Evolutionary conservation across 202 grass and related monocot genomes (phyloP), one percentile per base, ranked within the genome.

Genomic region (Carex arenaria): DNA sequence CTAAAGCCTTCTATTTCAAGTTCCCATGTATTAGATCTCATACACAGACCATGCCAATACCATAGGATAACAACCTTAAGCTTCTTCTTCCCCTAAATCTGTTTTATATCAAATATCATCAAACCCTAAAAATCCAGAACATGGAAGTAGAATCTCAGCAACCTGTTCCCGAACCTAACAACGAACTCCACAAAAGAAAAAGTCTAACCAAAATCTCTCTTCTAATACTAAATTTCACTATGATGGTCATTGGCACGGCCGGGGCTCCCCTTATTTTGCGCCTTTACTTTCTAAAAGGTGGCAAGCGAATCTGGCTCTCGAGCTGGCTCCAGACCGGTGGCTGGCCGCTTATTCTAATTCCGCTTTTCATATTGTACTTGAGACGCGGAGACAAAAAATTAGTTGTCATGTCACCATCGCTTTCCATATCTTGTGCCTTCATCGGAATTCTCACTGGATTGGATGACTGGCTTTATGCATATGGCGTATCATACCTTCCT

Each of bases 231-330:
- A 97, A 90, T 89, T 94, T 94, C 83, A 15, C 70, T 68, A 83
- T 91, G 49, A 87, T 97, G 88, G 85, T 83, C 10, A 0, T 97
- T 79, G 94, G 91, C 70, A 18, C 83, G 7, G 60, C 81, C n/a
- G 85, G 83, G 31, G 65, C 79, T 13, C 89, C 94, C 12, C 88
- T 97, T 10, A 60, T 90, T 76, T 86, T 97, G 52, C 91, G 89
- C 61, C 86, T 91, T 45, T 94, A 97, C 91, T 97, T 89, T 89
- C 80, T 92, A 49, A 64, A 87, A 43, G 94, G 94, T 34, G 91
- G 94, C 38, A 30, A 17, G 54, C 89, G 86, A 8, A 90, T 92
- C 85, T 97, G 94, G 94, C 80, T 97, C 76, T 87, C 91, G 3
- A 87, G 90, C 77, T 82, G 82, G 7, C 83, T 97, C 73, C 89